Conservation (phyloP, 345 rosid species). For the Eucalyptus decipiens region DNA sequence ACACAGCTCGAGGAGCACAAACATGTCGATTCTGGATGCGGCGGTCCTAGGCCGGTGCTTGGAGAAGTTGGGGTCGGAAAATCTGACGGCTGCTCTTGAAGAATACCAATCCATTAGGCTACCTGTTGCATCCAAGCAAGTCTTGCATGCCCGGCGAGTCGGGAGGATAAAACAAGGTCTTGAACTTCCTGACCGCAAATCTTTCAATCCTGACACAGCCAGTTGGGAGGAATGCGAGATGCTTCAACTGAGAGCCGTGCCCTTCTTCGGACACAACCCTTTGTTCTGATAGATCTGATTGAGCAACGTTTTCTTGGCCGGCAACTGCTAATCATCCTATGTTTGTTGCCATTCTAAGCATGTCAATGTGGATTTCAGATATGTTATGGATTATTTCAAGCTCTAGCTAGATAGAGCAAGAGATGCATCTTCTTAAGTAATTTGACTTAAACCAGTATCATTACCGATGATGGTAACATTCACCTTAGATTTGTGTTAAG, state of each 20-base stretch:
- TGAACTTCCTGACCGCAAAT: conserved; percentile 11
- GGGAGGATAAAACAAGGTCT: conserved; percentile 73
- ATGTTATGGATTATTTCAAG: background rate
- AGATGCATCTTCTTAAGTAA: background rate
- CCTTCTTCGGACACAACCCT: conserved; percentile 37
- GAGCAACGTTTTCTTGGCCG: background rate
- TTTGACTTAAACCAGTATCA: background rate
- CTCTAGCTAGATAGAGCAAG: background rate
- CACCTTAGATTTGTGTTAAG: no score
- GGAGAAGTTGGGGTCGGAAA: conserved; percentile 28
- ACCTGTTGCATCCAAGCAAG: conserved; percentile 53
- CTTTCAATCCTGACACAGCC: conserved; percentile 19
- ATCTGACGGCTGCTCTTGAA: conserved; percentile 32
- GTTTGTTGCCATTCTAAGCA: background rate
- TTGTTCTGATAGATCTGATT: background rate
- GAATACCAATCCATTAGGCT: conserved; percentile 55
- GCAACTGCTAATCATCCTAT: background rate
- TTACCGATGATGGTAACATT: background rate
- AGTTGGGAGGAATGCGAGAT: conserved; percentile 17
- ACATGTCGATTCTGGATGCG: conserved; percentile 69
- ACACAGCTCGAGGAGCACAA: conserved; percentile 68
- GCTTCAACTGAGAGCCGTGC: conserved; percentile 43
- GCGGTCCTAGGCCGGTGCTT: conserved; percentile 53
- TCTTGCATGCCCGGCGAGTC: conserved; percentile 33
- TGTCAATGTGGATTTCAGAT: background rate